These are phyloP conservation scores for Penicillium sp. DNA, from an alignment of 2,329 filamentous ascomycete species.

Conservation along the genomic window DNA sequence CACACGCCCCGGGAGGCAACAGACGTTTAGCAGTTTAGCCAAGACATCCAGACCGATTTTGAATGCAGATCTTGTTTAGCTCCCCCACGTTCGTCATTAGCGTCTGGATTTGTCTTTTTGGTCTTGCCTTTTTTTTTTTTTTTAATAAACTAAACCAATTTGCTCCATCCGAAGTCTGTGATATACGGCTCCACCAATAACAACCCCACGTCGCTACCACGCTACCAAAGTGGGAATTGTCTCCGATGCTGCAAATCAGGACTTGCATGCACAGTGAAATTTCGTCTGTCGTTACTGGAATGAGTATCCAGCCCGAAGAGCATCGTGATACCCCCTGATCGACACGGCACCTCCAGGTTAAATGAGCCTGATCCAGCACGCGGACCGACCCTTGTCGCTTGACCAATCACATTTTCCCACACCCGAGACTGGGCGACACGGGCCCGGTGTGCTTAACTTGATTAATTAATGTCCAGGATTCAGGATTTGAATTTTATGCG, in stretches of 20 bases:
- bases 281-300: background rate
- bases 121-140: too few relatives aligned
- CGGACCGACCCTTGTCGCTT: background rate
- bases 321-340: constrained; percentile 10
- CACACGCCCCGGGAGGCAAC: too few relatives aligned
- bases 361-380: constrained; percentile 2
- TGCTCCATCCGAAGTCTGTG: too few relatives aligned
- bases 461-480: background rate
- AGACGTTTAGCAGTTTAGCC: too few relatives aligned
- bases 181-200: background rate
- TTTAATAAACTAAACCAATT: background rate
- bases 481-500: too few relatives aligned
- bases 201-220: background rate
- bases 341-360: constrained; percentile 3
- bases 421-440: background rate
- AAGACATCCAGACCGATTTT: too few relatives aligned
- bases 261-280: background rate
- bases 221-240: background rate
- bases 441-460: background rate
- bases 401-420: background rate
- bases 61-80: too few relatives aligned
- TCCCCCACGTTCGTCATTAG: too few relatives aligned
- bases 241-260: background rate
- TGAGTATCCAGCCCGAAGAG: constrained; percentile 1
- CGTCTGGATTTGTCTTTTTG: too few relatives aligned